A percentile compares a stretch with the other conserved stretches of the same genome.
These are phyloP conservation scores for Aspergillus hancockii DNA, from an alignment of 495 filamentous ascomycete genomes.

Conservation along the genomic window DNA sequence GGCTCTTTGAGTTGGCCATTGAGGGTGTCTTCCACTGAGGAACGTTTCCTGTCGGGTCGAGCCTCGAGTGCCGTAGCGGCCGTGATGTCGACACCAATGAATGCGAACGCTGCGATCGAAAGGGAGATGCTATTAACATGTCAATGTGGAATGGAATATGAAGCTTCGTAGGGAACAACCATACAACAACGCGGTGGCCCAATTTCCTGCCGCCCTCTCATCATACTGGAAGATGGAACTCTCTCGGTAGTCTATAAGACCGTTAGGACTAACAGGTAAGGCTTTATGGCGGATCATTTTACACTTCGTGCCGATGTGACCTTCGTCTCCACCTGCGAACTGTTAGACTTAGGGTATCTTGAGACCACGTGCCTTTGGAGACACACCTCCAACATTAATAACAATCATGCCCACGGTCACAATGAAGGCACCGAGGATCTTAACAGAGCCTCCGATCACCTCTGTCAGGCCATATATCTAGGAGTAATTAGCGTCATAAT, in stretches of 20 bases:
- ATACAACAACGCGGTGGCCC: conserved; percentile 38
- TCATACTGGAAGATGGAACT: conserved; percentile 29
- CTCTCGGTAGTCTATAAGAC: conserved; percentile 13
- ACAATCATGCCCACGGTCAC: conserved; percentile 30
- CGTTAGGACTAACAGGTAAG: conserved; percentile 1
- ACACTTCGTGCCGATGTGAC: conserved; percentile 22
- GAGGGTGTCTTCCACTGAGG: background rate
- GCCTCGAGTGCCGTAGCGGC: conserved; percentile 51
- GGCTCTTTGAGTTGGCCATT: conserved; percentile 6
- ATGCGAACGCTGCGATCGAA: conserved; percentile 46
- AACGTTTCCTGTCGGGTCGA: conserved; percentile 13
- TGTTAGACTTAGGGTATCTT: background rate
- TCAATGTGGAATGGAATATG: background rate
- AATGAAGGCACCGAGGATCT: conserved; percentile 36
- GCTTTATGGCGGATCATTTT: too few relatives aligned
- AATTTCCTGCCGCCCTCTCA: conserved; percentile 25
- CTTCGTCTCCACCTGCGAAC: conserved; percentile 11
- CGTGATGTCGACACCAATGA: conserved; percentile 46
- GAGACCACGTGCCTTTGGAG: background rate
- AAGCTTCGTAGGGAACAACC: background rate
- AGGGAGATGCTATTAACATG: conserved; percentile 35
- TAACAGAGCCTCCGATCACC: conserved; percentile 38
- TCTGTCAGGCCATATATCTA: conserved; percentile 43
- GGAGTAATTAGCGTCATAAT: background rate
- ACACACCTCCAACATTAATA: conserved; percentile 37